These are phyloP conservation scores for Stipa capillata DNA, from an alignment of 176 grass and related monocot genomes.

Conservation along the genomic window DNA sequence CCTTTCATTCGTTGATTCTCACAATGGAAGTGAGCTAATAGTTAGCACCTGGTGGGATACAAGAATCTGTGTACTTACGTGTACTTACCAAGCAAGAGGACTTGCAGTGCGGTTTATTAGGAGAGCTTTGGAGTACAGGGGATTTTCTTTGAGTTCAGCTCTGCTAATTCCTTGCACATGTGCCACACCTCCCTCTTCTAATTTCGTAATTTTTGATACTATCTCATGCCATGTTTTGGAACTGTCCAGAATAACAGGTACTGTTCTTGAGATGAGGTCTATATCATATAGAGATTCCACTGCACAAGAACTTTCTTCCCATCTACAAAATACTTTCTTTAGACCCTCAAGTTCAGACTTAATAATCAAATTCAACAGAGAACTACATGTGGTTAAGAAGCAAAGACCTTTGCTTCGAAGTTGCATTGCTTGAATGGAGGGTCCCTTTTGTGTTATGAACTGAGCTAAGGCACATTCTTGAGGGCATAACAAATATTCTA, in stretches of 20 bases:
- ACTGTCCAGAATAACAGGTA: conserved; percentile 80
- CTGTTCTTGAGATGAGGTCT: conserved; percentile 64
- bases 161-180: conserved; percentile 64
- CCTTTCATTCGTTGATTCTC: neutral
- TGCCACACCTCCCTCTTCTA: conserved; percentile 52
- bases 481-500: conserved; percentile 87
- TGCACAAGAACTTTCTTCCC: conserved; percentile 60
- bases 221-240: conserved; percentile 60
- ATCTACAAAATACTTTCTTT: conserved; percentile 44
- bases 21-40: neutral
- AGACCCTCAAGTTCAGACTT: too few species aligned
- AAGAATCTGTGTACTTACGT: conserved; percentile 34
- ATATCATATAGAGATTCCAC: conserved; percentile 93
- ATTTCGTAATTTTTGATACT: conserved; percentile 62
- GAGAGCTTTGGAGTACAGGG: conserved; percentile 59
- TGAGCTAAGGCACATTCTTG: conserved; percentile 76
- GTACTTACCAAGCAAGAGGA: conserved; percentile 93
- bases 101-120: conserved; percentile 88
- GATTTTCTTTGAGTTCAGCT: conserved; percentile 67
- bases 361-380: too few species aligned
- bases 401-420: conserved; percentile 41
- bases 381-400: too few species aligned
- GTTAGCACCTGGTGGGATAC: neutral
- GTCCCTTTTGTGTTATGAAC: conserved; percentile 76
- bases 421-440: conserved; percentile 35